Evolutionary conservation across 164 flowering plant species (phyloP), one percentile per base, ranked within the genome.

Genomic region (Vitis cinerea): DNA sequence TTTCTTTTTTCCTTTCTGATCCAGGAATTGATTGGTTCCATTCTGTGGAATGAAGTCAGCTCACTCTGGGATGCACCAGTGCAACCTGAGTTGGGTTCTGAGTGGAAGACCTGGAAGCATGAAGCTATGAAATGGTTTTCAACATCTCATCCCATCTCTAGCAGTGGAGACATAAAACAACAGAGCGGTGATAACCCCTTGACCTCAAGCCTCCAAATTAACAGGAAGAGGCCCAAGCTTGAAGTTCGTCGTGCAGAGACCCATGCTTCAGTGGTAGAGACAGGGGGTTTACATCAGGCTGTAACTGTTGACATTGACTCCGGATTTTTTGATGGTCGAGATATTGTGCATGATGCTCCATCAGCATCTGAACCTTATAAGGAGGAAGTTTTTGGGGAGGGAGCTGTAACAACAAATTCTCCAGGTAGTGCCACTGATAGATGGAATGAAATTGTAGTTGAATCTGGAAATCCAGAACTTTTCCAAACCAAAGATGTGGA

Each of bases 211-310:
- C 82, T 75, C 58, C 88, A 85, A 70, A 72, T 71, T 54, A 81
- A 85, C 80, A 78, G 88, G 74, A 96, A 93, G 68, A 84, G 99
- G 73, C 91, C 93, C 51, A 96, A 96, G 84, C 95, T 96, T 80
- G 99, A 90, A 85, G 83, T 93, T 71, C 97, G 97, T 57, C 99
- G 98, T 67, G 97, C 97, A 58, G 98, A 93, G 61, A 19, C 81
- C 63, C 88, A 84, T 75, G 66, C 81, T 51, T 78, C 88, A 23
- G 83, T 66, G 50, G 64, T 78, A 61, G 86, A 80, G 76, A 65
- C 61, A 47, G 75, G 61, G 67, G 60, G 63, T 72, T 72, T 75
- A 29, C 72, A 77, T 65, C 84, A 82, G 44, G 67, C 75, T 69
- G 72, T 69, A 16, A 57, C 77, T 47, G 59, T 81, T 71, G 84